Percentiles rank a stretch among this genome's conserved stretches.
Conservation (phyloP, 2,329 filamentous ascomycete species). For the Fusarium pseudograminearum region DNA sequence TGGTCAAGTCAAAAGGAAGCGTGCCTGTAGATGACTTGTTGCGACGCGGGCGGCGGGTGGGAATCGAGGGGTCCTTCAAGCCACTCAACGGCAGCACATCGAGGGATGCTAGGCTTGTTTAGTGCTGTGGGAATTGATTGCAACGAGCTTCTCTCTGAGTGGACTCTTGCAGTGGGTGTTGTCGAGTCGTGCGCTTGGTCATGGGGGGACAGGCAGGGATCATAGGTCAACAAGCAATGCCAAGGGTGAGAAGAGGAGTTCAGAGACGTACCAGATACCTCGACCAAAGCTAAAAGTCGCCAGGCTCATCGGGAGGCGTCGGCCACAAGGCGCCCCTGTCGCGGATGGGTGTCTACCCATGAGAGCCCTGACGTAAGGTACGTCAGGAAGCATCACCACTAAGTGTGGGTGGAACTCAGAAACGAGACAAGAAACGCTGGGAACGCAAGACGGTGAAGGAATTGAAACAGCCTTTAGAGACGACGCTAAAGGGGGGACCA, state of each 20-base stretch:
- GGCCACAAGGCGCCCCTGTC: slow-evolving; percentile 44
- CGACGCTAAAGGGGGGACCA: slow-evolving; percentile 31
- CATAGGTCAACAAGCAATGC: slow-evolving; percentile 47
- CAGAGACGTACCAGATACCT: slow-evolving; percentile 45
- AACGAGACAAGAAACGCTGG: slow-evolving; percentile 47
- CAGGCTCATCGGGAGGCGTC: slow-evolving; percentile 47
- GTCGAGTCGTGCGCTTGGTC: slow-evolving; percentile 44
- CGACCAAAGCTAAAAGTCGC: slow-evolving; percentile 37
- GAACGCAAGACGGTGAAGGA: slow-evolving; percentile 50
- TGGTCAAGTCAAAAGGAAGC: slow-evolving; percentile 40
- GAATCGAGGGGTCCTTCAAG: slow-evolving; percentile 45
- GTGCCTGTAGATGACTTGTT: slow-evolving; percentile 40
- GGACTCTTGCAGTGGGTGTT: slow-evolving; percentile 36
- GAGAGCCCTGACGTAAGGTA: slow-evolving; percentile 50
- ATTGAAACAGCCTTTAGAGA: slow-evolving; percentile 47
- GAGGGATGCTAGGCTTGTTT: slow-evolving; percentile 47
- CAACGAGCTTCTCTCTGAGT: slow-evolving; percentile 39
- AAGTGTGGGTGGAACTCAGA: slow-evolving; percentile 45
- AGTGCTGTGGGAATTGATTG: slow-evolving; percentile 46
- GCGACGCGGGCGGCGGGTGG: slow-evolving; percentile 39
- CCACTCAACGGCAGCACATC: slow-evolving; percentile 50
- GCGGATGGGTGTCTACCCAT: slow-evolving; percentile 46
- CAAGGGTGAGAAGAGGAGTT: slow-evolving; percentile 38
- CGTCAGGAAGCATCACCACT: slow-evolving; percentile 41
- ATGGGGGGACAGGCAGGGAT: slow-evolving; percentile 43